Conservation (phyloP, 2,329 filamentous ascomycete species). For the Macroventuria anomochaeta region DNA sequence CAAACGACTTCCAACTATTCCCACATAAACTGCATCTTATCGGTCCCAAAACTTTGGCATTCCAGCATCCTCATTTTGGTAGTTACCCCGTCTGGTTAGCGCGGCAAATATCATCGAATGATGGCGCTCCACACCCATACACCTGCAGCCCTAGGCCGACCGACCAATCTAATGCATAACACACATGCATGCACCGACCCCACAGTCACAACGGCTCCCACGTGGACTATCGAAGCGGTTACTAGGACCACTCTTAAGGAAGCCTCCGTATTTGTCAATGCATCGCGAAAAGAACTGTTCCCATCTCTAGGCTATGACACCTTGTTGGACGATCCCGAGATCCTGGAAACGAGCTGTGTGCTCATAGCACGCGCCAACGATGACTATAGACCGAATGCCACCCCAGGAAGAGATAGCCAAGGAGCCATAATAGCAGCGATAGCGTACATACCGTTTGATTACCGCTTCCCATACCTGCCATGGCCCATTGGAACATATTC, state of each 20-base stretch:
- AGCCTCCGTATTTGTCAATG: slow-evolving; percentile 12
- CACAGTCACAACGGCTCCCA: neutral
- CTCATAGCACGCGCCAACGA: no score
- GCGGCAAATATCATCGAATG: neutral
- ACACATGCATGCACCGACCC: slow-evolving; percentile 4
- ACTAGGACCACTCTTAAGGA: slow-evolving; percentile 3
- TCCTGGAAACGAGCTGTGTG: neutral
- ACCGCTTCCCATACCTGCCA: slow-evolving; percentile 5
- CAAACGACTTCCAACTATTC: neutral
- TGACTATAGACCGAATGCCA: no score
- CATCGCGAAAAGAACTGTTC: slow-evolving; percentile 14
- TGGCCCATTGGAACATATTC: neutral
- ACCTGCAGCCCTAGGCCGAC: slow-evolving; percentile 1
- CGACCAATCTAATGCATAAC: slow-evolving; percentile 4
- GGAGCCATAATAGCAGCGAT: neutral
- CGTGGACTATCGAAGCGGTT: slow-evolving; percentile 12
- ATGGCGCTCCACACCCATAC: slow-evolving; percentile 1
- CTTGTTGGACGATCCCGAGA: neutral
- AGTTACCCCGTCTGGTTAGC: neutral
- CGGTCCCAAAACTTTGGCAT: neutral
- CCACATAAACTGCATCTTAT: neutral
- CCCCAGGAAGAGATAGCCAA: neutral
- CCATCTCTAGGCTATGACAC: slow-evolving; percentile 6
- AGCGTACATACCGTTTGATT: slow-evolving; percentile 7
- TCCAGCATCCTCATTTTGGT: neutral